Percentiles rank a stretch among this genome's conserved stretches.
Conservation (phyloP, 345 rosid species). For the Syzygium jambos region DNA sequence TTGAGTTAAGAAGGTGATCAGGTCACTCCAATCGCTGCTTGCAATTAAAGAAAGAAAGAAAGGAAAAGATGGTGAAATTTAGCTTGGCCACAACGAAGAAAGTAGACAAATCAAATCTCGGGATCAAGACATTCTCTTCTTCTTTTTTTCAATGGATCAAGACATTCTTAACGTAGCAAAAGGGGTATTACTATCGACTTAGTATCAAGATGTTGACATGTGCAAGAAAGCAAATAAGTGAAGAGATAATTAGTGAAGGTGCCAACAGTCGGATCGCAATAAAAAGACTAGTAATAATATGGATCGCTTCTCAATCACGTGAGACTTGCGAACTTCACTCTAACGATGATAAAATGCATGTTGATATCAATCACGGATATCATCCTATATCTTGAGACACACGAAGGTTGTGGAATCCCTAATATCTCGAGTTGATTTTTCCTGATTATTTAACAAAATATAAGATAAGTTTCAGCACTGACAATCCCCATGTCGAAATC, state of each 20-base stretch:
- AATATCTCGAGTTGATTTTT: too few relatives aligned
- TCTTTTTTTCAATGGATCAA: too few relatives aligned
- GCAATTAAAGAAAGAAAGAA: background rate
- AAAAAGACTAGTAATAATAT: background rate
- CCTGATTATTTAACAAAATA: too few relatives aligned
- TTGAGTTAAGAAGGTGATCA: background rate
- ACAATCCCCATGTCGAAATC: too few relatives aligned
- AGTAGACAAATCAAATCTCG: background rate
- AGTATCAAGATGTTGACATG: too few relatives aligned
- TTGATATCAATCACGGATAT: background rate
- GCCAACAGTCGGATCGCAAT: too few relatives aligned
- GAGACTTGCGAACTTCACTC: background rate
- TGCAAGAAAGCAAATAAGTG: too few relatives aligned
- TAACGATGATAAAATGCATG: background rate
- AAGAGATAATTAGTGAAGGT: too few relatives aligned
- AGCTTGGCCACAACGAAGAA: background rate
- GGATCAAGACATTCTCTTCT: background rate
- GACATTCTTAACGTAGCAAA: background rate
- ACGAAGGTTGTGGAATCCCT: background rate
- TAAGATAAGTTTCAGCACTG: too few relatives aligned
- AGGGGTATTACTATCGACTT: background rate
- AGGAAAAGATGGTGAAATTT: background rate
- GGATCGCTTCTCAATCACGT: fast-evolving
- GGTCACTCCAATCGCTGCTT: background rate
- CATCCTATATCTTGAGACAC: too few relatives aligned